Evolutionary conservation across 331 rosid species (phyloP), one percentile per base, ranked within the genome.

Genomic region (Dryas integrifolia): DNA sequence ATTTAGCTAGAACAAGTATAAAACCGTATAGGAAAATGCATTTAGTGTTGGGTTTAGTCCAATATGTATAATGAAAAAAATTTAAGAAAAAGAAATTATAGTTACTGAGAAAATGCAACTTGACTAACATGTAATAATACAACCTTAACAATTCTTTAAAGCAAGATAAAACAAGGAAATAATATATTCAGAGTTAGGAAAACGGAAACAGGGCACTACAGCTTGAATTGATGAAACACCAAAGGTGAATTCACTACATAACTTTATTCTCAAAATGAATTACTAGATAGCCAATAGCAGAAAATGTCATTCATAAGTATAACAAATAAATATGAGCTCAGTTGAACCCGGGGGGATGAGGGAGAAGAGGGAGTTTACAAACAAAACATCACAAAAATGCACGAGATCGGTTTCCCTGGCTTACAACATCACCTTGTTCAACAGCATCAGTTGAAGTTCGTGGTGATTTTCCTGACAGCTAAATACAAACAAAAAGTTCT

Each of bases 341-440:
- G 46, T 9, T 57, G 15, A 57, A 57, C 62, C 62, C 7, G 10
- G 72, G 47, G 59, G n/a, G 24, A 0, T 21, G 24, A 16, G 9
- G 46, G 3, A 0, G 49, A 50, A 63, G 4, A 5, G 8, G 39
- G 24, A 41, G 75, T 72, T 78, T 74, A 69, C 71, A 72, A 83
- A 80, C 75, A 83, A 78, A 83, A 82, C 50, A 82, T 72, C 76
- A 80, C 51, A 83, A 82, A 82, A 71, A 77, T 41, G 82, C 76
- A 81, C 63, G 74, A 77, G 77, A 87, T 78, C 79, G 84, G 69
- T 75, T 83, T 83, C 45, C 84, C 73, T 45, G 72, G 88, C 80
- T 77, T 71, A 81, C 82, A 80, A 85, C 82, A 78, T 88, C 88
- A 91, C 98, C 98, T 91, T 89, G 95, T 84, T 91, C 98, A 52